These are phyloP conservation scores for Dioscorea zingiberensis DNA, from an alignment of 106 monocot species.

Conservation along the genomic window DNA sequence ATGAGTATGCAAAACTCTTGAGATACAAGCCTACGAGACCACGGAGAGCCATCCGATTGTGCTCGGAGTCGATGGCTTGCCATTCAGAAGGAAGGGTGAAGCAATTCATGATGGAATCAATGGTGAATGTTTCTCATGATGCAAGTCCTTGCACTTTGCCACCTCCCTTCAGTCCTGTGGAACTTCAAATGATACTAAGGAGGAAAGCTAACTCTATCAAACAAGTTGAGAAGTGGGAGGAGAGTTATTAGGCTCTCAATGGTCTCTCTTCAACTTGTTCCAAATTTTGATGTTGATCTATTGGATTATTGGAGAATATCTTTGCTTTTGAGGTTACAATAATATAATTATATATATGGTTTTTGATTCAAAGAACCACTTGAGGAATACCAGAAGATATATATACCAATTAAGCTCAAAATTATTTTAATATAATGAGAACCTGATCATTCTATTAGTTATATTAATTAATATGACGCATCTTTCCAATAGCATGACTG, in stretches of 20 bases:
- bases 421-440: too few species aligned
- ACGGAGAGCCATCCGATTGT: slow-evolving; percentile 30
- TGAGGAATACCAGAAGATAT: too few species aligned
- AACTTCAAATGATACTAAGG: slow-evolving; percentile 4
- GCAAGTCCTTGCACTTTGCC: slow-evolving; percentile 30
- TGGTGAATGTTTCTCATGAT: slow-evolving; percentile 23
- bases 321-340: too few species aligned
- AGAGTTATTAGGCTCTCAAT: background rate
- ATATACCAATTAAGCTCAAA: too few species aligned
- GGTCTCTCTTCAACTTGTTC: too few species aligned
- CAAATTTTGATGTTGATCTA: too few species aligned
- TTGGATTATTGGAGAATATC: too few species aligned
- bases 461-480: too few species aligned
- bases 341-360: too few species aligned
- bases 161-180: slow-evolving; percentile 17
- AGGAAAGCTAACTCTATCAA: slow-evolving; percentile 11
- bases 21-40: slow-evolving; percentile 45
- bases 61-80: slow-evolving; percentile 47
- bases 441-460: too few species aligned
- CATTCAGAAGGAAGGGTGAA: slow-evolving; percentile 9
- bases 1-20: slow-evolving; percentile 47
- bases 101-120: slow-evolving; percentile 41
- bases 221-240: slow-evolving; percentile 16
- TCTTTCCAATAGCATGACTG: too few species aligned
- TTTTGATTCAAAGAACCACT: too few species aligned